A percentile compares a stretch with the other conserved stretches of the same genome.
These are phyloP conservation scores for Boechera divaricarpa DNA, from an alignment of 345 rosid genomes.

Conservation along the genomic window DNA sequence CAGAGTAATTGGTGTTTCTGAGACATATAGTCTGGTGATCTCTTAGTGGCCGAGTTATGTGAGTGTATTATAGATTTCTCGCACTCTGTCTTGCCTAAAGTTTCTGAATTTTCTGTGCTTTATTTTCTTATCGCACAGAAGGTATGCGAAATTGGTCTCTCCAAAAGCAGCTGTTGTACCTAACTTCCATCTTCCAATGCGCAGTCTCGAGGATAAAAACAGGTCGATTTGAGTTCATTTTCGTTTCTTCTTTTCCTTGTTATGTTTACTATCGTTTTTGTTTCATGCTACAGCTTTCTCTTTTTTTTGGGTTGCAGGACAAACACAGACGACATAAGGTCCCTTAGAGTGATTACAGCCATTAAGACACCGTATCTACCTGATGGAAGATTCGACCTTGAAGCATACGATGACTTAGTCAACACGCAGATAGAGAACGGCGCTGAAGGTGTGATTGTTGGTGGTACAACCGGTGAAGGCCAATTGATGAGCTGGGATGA, in stretches of 20 bases:
- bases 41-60: not conserved
- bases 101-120: slow-evolving; percentile 2
- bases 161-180: slow-evolving; percentile 72
- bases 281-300: not conserved
- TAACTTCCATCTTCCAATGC: slow-evolving; percentile 77
- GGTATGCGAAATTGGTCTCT: slow-evolving; percentile 54
- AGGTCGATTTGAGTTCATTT: slow-evolving; percentile 46
- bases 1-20: not conserved
- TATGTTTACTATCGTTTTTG: slow-evolving; percentile 2
- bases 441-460: slow-evolving; percentile 82
- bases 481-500: slow-evolving; percentile 98
- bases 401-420: slow-evolving; percentile 81
- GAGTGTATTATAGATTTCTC: not conserved
- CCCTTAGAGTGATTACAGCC: slow-evolving; percentile 80
- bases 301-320: slow-evolving; percentile 57
- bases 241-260: not conserved
- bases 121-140: slow-evolving; percentile 45
- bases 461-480: slow-evolving; percentile 96
- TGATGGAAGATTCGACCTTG: slow-evolving; percentile 91
- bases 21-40: not conserved
- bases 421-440: slow-evolving; percentile 71
- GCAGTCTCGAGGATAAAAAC: slow-evolving; percentile 75
- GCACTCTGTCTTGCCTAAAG: not conserved
- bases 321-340: slow-evolving; percentile 68
- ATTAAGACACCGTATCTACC: slow-evolving; percentile 94